Evolutionary conservation across 257 asterid species (phyloP).

Genomic region (Solanum verrucosum): DNA sequence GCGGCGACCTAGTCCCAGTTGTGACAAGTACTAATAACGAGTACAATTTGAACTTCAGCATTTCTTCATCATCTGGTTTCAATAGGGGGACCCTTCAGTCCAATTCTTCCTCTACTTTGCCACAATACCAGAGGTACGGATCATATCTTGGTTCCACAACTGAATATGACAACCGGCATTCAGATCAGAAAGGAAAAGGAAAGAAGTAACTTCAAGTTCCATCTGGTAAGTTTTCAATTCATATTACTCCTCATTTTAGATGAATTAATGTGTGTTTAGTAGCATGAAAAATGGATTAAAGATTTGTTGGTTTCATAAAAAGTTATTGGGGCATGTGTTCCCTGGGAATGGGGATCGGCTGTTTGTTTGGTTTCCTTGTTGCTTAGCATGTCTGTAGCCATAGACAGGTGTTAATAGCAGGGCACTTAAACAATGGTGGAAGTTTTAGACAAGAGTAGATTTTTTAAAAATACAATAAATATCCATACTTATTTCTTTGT

Average conservation of each 20-base stretch:
- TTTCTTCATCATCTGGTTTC: constrained; percentile 28
- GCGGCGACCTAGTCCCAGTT: constrained; percentile 27
- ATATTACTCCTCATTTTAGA: too few species aligned
- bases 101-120: constrained; percentile 42
- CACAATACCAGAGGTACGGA: constrained; percentile 51
- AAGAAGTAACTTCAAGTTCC: constrained; percentile 31
- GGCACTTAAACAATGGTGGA: neutral
- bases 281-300: neutral
- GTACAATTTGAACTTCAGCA: constrained; percentile 40
- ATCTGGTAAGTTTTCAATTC: constrained; percentile 16
- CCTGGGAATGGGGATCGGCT: constrained; percentile 9
- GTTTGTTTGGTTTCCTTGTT: constrained; percentile 19
- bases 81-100: constrained; percentile 75
- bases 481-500: neutral
- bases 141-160: constrained; percentile 28
- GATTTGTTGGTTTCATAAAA: constrained; percentile 19
- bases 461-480: neutral
- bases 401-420: constrained; percentile 22
- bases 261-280: constrained; percentile 10
- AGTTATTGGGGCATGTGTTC: neutral
- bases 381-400: constrained; percentile 17
- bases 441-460: neutral
- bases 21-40: constrained; percentile 8
- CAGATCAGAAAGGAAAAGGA: constrained; percentile 40
- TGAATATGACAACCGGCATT: constrained; percentile 25